These are phyloP conservation scores for Sherardia arvensis DNA, from an alignment of 257 asterid species.

Conservation along the genomic window DNA sequence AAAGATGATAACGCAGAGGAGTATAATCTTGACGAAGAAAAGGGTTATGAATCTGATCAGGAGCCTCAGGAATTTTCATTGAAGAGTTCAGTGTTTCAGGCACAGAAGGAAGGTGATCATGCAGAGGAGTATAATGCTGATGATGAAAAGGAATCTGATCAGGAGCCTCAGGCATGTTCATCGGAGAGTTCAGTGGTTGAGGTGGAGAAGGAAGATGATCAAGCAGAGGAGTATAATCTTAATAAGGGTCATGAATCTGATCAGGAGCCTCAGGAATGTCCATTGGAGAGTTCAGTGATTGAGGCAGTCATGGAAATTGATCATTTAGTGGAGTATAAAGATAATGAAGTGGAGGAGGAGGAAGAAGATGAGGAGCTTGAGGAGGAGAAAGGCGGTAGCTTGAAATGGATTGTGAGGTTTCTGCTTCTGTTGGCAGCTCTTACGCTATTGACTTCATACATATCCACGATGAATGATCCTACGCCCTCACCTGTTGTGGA, in stretches of 20 bases:
- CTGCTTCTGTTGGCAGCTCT: conserved; percentile 29
- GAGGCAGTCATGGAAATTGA: neutral
- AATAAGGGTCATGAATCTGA: no score
- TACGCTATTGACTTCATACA: conserved; percentile 28
- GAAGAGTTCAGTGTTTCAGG: no score
- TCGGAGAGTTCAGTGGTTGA: no score
- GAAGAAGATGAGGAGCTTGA: conserved; percentile 22
- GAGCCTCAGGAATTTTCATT: no score
- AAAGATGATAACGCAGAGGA: conserved; percentile 11
- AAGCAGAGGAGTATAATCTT: no score
- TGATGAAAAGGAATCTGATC: no score
- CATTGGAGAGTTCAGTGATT: neutral
- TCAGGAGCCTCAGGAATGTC: conserved; percentile 13
- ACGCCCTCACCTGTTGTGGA: conserved; percentile 18
- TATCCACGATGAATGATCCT: conserved; percentile 31
- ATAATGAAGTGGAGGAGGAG: conserved; percentile 9
- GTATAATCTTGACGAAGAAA: conserved; percentile 19
- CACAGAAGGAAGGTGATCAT: no score
- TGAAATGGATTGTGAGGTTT: conserved; percentile 34
- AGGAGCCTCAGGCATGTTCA: no score
- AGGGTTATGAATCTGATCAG: no score
- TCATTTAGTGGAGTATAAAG: conserved; percentile 3
- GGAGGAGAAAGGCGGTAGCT: conserved; percentile 31
- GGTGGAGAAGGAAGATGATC: no score
- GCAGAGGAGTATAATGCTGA: no score